Evolutionary conservation across 2,329 filamentous ascomycete species (phyloP), one percentile per base, ranked within the genome.

Genomic region (Dothistroma septosporum): DNA sequence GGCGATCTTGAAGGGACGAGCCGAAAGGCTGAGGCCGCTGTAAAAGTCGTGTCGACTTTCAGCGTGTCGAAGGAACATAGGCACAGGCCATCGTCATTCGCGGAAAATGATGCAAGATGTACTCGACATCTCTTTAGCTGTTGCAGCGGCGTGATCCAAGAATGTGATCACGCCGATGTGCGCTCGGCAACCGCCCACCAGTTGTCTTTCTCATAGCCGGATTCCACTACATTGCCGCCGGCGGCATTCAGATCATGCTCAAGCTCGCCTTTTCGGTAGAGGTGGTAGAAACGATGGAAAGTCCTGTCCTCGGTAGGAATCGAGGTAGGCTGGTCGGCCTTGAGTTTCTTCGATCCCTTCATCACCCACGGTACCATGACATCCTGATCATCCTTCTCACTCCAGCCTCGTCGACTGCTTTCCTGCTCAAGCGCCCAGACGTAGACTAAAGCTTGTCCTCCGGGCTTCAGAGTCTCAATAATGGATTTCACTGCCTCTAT

Each of bases 341-440:
- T 62, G 53, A 63, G 47, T 61, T 74, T 76, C 69, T 76, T 76
- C 61, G 58, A 62, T 10, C 62, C 66, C 58, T 76, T 76, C 76
- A 92, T 84, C 24, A 97, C 91, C 94, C 94, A 99, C 14, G 94
- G 92, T 53, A 99, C 94, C 79, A 97, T 89, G 63, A 94, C 87
- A 78, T 99, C 94, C 79, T 97, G 93, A 66, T 89, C 84, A 63
- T 88, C 85, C 21, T 86, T 87, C 73, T 89, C 87, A 72, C 92
- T 87, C 93, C 93, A 99, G 2, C 93, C 93, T 64, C 94, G 82
- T 60, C 94, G 85, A 76, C 92, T 96, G 60, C 80, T 80, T 68
- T 88, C 87, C 78, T 99, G 94, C 80, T 99, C 94, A 21, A 99
- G 81, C 0, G 94, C 94, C 94, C 94, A 97, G 19, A 95, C 93